Evolutionary conservation across 352 stramenopile species (phyloP).

Genomic region (Sclerospora graminicola): DNA sequence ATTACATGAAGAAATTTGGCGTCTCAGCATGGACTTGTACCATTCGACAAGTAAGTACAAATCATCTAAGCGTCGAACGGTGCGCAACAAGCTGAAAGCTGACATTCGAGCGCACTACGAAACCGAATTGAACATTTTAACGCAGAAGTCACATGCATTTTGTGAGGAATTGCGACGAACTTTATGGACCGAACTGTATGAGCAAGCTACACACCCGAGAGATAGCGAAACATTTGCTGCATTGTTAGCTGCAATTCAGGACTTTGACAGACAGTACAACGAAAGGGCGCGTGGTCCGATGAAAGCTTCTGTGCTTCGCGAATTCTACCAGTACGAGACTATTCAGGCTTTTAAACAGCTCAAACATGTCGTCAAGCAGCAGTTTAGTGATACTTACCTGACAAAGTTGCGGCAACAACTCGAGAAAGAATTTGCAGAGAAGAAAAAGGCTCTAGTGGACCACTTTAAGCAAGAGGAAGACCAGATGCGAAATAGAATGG

Average conservation of each 20-base stretch:
- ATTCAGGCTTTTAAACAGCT: conserved; percentile 46
- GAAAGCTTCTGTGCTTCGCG: conserved; percentile 35
- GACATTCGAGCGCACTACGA: conserved; percentile 34
- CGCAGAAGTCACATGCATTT: conserved; percentile 33
- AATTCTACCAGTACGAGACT: conserved; percentile 48
- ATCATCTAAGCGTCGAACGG: conserved; percentile 29
- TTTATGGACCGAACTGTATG: conserved; percentile 39
- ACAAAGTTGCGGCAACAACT: conserved; percentile 38
- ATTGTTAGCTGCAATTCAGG: conserved; percentile 33
- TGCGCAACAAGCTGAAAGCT: conserved; percentile 42
- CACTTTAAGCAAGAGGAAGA: conserved; percentile 62
- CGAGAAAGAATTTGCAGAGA: conserved; percentile 44
- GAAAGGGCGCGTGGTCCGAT: conserved; percentile 38
- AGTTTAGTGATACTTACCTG: conserved; percentile 47
- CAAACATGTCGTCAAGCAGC: conserved; percentile 33
- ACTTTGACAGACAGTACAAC: conserved; percentile 44
- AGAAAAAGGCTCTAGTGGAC: conserved; percentile 44
- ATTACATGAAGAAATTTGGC: conserved; percentile 62
- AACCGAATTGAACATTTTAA: conserved; percentile 29
- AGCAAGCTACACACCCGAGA: neutral
- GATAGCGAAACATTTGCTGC: conserved; percentile 22
- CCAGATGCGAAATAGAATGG: conserved; percentile 46
- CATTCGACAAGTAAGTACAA: conserved; percentile 32
- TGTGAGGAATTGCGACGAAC: conserved; percentile 31
- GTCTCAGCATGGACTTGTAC: conserved; percentile 63